These are phyloP conservation scores for Cystobasidium tubakii DNA, from an alignment of 768 basidiomycete species.

Conservation along the genomic window DNA sequence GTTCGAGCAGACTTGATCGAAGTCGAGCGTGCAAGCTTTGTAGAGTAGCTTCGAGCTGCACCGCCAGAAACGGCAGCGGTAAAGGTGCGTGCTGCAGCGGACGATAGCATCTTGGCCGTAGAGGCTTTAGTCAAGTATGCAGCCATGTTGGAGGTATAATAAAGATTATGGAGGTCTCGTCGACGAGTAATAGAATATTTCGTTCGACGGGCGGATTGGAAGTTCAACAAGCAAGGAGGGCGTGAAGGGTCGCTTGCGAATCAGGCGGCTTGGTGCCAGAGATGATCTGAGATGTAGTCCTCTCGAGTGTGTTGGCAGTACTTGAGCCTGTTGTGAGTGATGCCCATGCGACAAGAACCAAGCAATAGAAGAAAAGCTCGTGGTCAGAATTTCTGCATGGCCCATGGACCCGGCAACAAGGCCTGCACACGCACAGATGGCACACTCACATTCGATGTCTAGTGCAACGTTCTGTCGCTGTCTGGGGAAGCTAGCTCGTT, in stretches of 20 bases:
- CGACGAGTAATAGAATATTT: background rate
- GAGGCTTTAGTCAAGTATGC: slow-evolving; percentile 2
- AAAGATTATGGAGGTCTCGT: background rate
- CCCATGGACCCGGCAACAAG: background rate
- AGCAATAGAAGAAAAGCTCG: background rate
- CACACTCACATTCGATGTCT: slow-evolving; percentile 17
- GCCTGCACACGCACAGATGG: background rate
- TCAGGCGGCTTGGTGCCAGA: slow-evolving; percentile 21
- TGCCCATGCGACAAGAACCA: no score
- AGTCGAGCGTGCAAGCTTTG: slow-evolving; percentile 7
- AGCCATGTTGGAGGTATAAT: background rate
- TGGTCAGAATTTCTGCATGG: background rate
- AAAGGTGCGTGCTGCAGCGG: background rate
- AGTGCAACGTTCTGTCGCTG: background rate
- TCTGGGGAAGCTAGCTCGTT: no score
- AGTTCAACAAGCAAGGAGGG: background rate
- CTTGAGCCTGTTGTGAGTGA: background rate
- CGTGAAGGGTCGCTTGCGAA: background rate
- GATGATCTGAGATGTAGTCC: slow-evolving; percentile 31
- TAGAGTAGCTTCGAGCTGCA: background rate
- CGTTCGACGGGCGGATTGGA: background rate
- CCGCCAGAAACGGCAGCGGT: background rate
- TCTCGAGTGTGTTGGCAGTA: slow-evolving; percentile 22
- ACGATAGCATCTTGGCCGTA: background rate
- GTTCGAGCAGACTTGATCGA: background rate